Conservation (phyloP, 495 filamentous ascomycete genomes). For the Annulohypoxylon moriforme region DNA sequence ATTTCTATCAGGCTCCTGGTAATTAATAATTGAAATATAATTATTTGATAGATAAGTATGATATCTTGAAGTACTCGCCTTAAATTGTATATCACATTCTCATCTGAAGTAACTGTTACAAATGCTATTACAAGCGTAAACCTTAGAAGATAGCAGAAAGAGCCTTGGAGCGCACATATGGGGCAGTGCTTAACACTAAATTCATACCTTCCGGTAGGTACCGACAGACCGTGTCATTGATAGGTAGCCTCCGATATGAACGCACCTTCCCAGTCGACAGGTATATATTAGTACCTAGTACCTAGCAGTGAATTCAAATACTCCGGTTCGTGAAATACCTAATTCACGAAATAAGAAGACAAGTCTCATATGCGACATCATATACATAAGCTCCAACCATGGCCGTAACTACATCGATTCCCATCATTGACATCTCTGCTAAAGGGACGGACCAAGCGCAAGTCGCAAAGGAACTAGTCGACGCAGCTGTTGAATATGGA, state of each 20-base stretch:
- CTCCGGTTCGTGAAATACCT: neutral
- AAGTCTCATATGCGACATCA: neutral
- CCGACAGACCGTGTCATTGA: neutral
- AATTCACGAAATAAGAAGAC: neutral
- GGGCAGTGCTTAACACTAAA: neutral
- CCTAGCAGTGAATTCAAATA: neutral
- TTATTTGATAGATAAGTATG: no score
- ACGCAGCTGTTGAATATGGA: constrained; percentile 82
- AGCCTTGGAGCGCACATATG: neutral
- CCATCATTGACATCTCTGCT: constrained; percentile 81
- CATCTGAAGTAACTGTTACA: neutral
- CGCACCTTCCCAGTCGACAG: neutral
- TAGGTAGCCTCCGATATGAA: neutral
- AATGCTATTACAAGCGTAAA: neutral
- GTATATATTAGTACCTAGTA: no score
- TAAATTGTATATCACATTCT: neutral
- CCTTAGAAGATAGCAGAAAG: neutral
- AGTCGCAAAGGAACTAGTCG: constrained; percentile 77
- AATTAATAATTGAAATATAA: no score
- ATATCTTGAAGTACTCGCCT: no score
- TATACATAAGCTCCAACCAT: constrained; percentile 45
- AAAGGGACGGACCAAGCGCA: constrained; percentile 61
- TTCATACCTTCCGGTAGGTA: neutral
- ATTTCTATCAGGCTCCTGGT: no score
- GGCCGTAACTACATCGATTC: constrained; percentile 69